Percentiles rank a stretch among this genome's conserved stretches.
phyloP scores from a whole-genome alignment of 371 early-diverging fungal genomes.

The Syncephalis plumigaleata region DNA sequence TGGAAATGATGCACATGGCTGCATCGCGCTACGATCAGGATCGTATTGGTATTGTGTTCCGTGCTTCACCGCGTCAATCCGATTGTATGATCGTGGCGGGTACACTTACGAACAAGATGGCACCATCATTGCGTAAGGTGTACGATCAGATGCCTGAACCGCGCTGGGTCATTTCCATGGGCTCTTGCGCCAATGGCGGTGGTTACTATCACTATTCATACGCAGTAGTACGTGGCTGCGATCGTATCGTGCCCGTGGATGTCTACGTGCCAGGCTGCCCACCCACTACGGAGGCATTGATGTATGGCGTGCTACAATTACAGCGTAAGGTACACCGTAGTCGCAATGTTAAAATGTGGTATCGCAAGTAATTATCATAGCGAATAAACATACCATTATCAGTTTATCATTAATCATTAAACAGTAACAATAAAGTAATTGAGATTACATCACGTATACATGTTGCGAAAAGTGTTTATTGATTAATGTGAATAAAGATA shows the following conservation, averaged over 20 bases:
- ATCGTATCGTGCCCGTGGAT: conserved; percentile 91
- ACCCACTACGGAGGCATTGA: conserved; percentile 89
- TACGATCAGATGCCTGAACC: conserved; percentile 96
- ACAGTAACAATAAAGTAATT: no score
- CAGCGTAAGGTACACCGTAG: conserved; percentile 90
- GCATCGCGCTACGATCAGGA: conserved; percentile 96
- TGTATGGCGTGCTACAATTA: conserved; percentile 93
- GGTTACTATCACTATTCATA: conserved; percentile 98
- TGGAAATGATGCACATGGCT: conserved; percentile 97
- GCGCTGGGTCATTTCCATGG: conserved; percentile 98
- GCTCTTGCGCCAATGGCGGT: conserved; percentile 96
- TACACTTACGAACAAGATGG: conserved; percentile 97
- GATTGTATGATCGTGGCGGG: conserved; percentile 99
- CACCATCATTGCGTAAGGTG: conserved; percentile 90
- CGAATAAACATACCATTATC: no score
- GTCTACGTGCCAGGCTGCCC: conserved; percentile 98
- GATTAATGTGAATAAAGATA: no score
- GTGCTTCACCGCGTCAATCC: conserved; percentile 94
- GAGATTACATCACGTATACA: no score
- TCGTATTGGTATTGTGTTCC: conserved; percentile 92
- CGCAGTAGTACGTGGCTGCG: conserved; percentile 90
- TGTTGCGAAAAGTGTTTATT: no score
- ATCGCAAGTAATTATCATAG: conserved; percentile 20
- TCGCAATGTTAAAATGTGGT: conserved; percentile 21
- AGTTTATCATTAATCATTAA: no score